phyloP scores from a whole-genome alignment of 1,139 yeast genomes.

The Sugiyamaella pinicola region DNA sequence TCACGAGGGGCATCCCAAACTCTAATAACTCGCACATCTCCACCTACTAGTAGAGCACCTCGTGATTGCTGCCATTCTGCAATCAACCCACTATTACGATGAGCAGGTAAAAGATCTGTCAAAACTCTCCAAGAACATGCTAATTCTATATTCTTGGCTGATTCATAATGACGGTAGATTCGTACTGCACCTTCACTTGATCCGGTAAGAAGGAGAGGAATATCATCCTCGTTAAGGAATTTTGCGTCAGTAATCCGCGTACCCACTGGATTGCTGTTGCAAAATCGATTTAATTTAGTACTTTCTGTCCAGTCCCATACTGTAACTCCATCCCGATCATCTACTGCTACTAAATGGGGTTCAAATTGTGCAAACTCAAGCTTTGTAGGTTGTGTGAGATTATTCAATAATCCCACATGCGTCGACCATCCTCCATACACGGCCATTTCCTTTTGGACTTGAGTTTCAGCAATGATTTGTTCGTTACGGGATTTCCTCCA shows the following conservation, averaged over 20 bases:
- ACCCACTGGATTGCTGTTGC: constrained; percentile 84
- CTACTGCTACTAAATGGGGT: constrained; percentile 75
- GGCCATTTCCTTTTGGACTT: constrained; percentile 83
- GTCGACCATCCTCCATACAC: constrained; percentile 85
- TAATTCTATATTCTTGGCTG: constrained; percentile 56
- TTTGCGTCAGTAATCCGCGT: constrained; percentile 86
- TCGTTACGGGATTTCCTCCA: constrained; percentile 95
- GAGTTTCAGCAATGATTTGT: constrained; percentile 81
- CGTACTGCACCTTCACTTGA: constrained; percentile 92
- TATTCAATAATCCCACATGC: constrained; percentile 62
- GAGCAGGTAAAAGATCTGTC: constrained; percentile 68
- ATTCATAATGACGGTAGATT: constrained; percentile 76
- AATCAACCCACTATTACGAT: constrained; percentile 75
- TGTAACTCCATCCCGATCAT: constrained; percentile 79
- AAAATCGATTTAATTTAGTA: constrained; percentile 62
- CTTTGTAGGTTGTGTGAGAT: constrained; percentile 76
- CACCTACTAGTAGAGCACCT: constrained; percentile 89
- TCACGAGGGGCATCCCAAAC: constrained; percentile 98
- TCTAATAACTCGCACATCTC: constrained; percentile 89
- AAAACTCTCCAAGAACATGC: constrained; percentile 93
- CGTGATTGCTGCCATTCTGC: constrained; percentile 98
- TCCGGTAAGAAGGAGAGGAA: constrained; percentile 81
- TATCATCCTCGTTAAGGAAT: constrained; percentile 88
- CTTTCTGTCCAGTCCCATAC: constrained; percentile 87
- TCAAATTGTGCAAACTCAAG: constrained; percentile 89